Conservation (phyloP, 2,329 filamentous ascomycete species). For the Colletotrichum tabaci region DNA sequence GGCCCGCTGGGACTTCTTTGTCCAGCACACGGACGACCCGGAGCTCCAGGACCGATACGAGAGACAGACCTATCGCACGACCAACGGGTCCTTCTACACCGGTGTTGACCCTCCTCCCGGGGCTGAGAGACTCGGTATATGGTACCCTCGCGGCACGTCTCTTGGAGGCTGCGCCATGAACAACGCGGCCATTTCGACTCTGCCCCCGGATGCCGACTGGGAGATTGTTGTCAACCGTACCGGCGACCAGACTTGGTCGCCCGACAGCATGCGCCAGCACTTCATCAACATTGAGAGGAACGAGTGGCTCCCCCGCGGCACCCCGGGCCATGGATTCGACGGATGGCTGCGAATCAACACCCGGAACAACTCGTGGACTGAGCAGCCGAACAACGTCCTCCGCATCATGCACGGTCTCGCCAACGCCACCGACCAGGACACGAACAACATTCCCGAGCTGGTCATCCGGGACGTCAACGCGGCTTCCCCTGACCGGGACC, state of each 20-base stretch:
- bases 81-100: slow-evolving; percentile 52
- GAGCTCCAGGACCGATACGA: slow-evolving; percentile 61
- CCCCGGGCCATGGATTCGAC: slow-evolving; percentile 65
- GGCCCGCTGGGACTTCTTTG: slow-evolving; percentile 71
- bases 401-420: slow-evolving; percentile 18
- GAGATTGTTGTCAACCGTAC: slow-evolving; percentile 70
- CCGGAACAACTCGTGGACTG: no score
- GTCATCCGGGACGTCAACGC: no score
- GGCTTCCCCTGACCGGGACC: no score
- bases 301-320: slow-evolving; percentile 60
- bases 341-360: slow-evolving; percentile 60
- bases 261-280: slow-evolving; percentile 72
- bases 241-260: slow-evolving; percentile 71
- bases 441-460: no score
- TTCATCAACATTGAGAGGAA: slow-evolving; percentile 70
- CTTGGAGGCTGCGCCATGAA: slow-evolving; percentile 70
- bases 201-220: slow-evolving; percentile 73
- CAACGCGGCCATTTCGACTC: slow-evolving; percentile 71
- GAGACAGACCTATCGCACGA: slow-evolving; percentile 59
- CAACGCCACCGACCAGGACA: not conserved
- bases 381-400: no score
- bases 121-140: slow-evolving; percentile 57
- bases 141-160: slow-evolving; percentile 62
- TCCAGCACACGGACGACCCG: slow-evolving; percentile 71
- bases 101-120: slow-evolving; percentile 54